These are phyloP conservation scores for Tephrocybe rancida DNA, from an alignment of 768 basidiomycete genomes.

Conservation along the genomic window DNA sequence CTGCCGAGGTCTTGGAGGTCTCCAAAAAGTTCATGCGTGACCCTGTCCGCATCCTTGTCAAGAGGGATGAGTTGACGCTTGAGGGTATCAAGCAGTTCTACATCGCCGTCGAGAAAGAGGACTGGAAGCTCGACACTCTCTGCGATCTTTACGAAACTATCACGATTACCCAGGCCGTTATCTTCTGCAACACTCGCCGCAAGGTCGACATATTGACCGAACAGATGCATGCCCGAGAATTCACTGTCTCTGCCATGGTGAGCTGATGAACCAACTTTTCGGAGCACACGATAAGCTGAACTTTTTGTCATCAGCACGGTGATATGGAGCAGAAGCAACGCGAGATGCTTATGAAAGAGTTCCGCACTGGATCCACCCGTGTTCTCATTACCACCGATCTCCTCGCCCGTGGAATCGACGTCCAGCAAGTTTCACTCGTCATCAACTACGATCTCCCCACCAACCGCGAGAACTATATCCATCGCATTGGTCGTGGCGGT, in stretches of 20 bases:
- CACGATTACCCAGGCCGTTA: constrained; percentile 98
- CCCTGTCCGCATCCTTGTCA: constrained; percentile 95
- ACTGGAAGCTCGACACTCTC: constrained; percentile 99
- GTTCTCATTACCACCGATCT: constrained; percentile 99
- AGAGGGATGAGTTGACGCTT: constrained; percentile 96
- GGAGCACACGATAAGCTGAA: constrained; percentile 5
- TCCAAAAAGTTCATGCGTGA: constrained; percentile 99
- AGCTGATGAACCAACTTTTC: constrained; percentile 26
- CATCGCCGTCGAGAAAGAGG: constrained; percentile 99
- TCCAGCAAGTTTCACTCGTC: constrained; percentile 95
- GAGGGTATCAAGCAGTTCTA: constrained; percentile 99
- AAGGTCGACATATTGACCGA: constrained; percentile 99
- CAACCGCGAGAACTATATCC: constrained; percentile 98
- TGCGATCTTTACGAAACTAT: constrained; percentile 99
- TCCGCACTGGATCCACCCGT: constrained; percentile 97
- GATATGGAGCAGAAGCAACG: constrained; percentile 99
- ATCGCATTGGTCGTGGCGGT: constrained; percentile 96
- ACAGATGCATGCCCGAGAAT: constrained; percentile 95
- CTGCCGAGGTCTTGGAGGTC: constrained; percentile 94
- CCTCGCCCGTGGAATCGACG: constrained; percentile 97
- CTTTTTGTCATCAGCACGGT: constrained; percentile 67
- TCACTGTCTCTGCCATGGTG: constrained; percentile 97
- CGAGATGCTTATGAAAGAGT: constrained; percentile 98
- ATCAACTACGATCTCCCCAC: constrained; percentile 94
- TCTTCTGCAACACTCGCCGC: constrained; percentile 98